A percentile compares a stretch with the other conserved stretches of the same genome.
These are phyloP conservation scores for Microcos paniculata DNA, from an alignment of 345 rosid genomes.

Conservation along the genomic window DNA sequence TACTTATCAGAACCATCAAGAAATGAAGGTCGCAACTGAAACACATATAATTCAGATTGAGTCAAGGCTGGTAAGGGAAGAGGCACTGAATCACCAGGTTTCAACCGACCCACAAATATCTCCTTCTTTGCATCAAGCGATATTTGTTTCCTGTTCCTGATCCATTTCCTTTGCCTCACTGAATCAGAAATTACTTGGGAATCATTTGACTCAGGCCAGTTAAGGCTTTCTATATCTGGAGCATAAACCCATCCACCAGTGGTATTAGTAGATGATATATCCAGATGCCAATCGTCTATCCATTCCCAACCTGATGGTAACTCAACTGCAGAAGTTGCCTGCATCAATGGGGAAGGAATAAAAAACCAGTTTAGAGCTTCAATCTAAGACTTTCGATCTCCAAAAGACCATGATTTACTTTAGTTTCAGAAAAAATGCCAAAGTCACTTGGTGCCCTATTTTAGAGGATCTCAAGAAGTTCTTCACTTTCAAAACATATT, in stretches of 20 bases:
- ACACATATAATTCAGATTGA: slow-evolving; percentile 55
- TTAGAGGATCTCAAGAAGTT: not conserved
- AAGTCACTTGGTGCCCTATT: not conserved
- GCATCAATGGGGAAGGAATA: slow-evolving; percentile 11
- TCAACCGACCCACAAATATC: slow-evolving; percentile 60
- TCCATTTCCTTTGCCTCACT: slow-evolving; percentile 72
- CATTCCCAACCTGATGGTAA: slow-evolving; percentile 59
- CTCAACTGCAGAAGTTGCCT: slow-evolving; percentile 33
- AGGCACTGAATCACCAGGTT: slow-evolving; percentile 69
- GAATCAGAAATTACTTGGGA: slow-evolving; percentile 37
- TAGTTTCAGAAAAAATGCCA: not conserved
- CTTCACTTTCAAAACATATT: not conserved
- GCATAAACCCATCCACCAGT: slow-evolving; percentile 73
- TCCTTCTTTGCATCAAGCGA: slow-evolving; percentile 34
- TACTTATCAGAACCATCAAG: slow-evolving; percentile 44
- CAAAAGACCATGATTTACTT: not conserved
- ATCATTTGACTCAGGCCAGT: slow-evolving; percentile 59
- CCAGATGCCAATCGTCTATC: slow-evolving; percentile 62
- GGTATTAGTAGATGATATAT: slow-evolving; percentile 36
- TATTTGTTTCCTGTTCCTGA: slow-evolving; percentile 44
- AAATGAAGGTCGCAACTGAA: slow-evolving; percentile 63
- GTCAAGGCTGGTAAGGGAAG: slow-evolving; percentile 72
- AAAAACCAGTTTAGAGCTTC: slow-evolving; percentile 7
- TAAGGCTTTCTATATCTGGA: slow-evolving; percentile 52
- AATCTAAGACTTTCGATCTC: not conserved